These are phyloP conservation scores for Phytophthora quininea DNA, from an alignment of 352 stramenopile genomes.

Conservation along the genomic window DNA sequence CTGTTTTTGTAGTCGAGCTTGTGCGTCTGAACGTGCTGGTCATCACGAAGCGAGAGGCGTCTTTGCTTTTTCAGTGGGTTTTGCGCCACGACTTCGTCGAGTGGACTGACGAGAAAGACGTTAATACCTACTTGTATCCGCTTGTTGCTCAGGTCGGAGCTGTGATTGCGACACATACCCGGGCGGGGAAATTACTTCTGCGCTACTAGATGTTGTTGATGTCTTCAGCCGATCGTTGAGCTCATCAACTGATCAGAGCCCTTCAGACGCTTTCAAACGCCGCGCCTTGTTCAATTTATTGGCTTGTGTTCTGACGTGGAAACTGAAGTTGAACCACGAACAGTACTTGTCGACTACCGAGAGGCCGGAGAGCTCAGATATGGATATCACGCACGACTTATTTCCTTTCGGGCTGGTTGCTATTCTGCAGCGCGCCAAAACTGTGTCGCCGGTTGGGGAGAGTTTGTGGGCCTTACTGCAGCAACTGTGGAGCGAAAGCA, in stretches of 20 bases:
- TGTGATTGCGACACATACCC: conserved; percentile 26
- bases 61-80: conserved; percentile 39
- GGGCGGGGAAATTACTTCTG: conserved; percentile 33
- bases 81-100: conserved; percentile 42
- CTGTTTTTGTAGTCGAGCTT: conserved; percentile 33
- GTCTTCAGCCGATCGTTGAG: conserved; percentile 27
- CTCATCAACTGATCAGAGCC: conserved; percentile 10
- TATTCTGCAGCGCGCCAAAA: conserved; percentile 17
- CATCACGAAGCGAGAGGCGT: conserved; percentile 31
- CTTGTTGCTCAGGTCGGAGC: conserved; percentile 27
- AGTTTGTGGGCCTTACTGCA: conserved; percentile 24
- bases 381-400: conserved; percentile 9
- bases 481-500: conserved; percentile 7
- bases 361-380: not conserved
- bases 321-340: conserved; percentile 26
- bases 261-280: conserved; percentile 19
- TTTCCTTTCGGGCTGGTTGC: conserved; percentile 33
- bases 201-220: conserved; percentile 42
- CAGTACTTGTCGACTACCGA: conserved; percentile 18
- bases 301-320: conserved; percentile 32
- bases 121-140: conserved; percentile 20
- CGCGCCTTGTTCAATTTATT: conserved; percentile 31
- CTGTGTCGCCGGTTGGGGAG: conserved; percentile 23
- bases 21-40: conserved; percentile 15
- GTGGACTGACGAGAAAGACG: conserved; percentile 25